phyloP scores from a whole-genome alignment of 2,329 filamentous ascomycete species.

The Cylindrodendrum hubeiense region DNA sequence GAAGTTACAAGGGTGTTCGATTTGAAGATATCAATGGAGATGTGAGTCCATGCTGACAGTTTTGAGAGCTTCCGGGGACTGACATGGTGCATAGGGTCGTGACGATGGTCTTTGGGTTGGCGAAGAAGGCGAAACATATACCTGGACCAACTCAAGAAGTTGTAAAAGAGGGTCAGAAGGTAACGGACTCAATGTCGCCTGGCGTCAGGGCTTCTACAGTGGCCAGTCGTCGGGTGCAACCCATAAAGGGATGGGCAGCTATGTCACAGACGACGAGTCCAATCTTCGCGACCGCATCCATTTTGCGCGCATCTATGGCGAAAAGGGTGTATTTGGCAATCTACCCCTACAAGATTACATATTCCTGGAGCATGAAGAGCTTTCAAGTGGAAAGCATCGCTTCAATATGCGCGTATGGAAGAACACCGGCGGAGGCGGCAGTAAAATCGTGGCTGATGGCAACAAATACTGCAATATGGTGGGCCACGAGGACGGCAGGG shows the following conservation, averaged over 20 bases:
- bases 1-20: neutral
- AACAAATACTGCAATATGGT: slow-evolving; percentile 29
- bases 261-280: too few species aligned
- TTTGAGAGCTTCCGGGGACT: too few species aligned
- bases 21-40: neutral
- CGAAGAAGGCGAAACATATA: too few species aligned
- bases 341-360: too few species aligned
- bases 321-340: too few species aligned
- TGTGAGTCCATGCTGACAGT: too few species aligned
- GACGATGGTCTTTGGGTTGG: too few species aligned
- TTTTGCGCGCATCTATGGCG: too few species aligned
- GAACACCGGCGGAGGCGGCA: slow-evolving; percentile 6
- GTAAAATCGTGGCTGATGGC: slow-evolving; percentile 3
- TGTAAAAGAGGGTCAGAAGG: neutral
- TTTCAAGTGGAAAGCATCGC: too few species aligned
- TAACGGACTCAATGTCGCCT: slow-evolving; percentile 5
- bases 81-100: too few species aligned
- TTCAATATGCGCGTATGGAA: slow-evolving; percentile 5
- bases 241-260: neutral
- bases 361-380: too few species aligned
- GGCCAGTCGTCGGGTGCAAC: neutral
- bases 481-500: slow-evolving; percentile 18
- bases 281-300: too few species aligned
- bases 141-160: neutral
- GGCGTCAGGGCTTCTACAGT: slow-evolving; percentile 9